Evolutionary conservation across 805 yeast species (phyloP), one percentile per base, ranked within the genome.

Genomic region (Pichia ethanolica): DNA sequence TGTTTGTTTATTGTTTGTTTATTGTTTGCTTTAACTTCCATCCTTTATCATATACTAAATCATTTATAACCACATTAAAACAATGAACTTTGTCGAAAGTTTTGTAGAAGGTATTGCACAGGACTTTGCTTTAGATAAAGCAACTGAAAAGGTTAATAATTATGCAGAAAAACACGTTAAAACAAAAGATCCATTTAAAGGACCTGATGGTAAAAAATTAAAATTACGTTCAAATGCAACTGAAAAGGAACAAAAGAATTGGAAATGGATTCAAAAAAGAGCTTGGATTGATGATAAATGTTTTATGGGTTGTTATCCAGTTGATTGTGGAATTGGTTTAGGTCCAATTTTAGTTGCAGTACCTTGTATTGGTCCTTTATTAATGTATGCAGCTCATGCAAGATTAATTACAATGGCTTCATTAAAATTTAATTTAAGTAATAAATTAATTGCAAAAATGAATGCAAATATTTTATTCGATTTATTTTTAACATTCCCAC

Each of bases 221-320:
- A 75, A 75, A 53, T 72, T 87, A 12, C 86, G 90, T 1, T 74
- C 72, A 2, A 74, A 74, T 25, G 74, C 81, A 25, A 70, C 81
- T 3, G 75, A 77, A 46, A 69, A 72, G 37, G 93, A 89, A 55
- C 77, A 74, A 43, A 76, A 77, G 57, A 69, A 74, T 7, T 91
- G 93, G 95, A 85, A 82, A 61, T 68, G 64, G 28, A 70, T 89
- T n/a, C 90, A 83, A 60, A 73, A 69, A 45, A 75, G 79, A 52
- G 97, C 97, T 0, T 90, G 97, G 97, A 60, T 75, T 13, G 89
- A 91, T 61, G 98, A 91, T 63, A 76, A 77, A 56, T 87, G 95
- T 62, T 78, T 88, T 59, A 72, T 86, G 63, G 96, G 96, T 0
- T 82, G 90, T 54, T 82, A 81, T 42, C 82, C 86, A 11, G 72